Conservation (phyloP, 2,329 filamentous ascomycete species). For the Epichloe bromicola region DNA sequence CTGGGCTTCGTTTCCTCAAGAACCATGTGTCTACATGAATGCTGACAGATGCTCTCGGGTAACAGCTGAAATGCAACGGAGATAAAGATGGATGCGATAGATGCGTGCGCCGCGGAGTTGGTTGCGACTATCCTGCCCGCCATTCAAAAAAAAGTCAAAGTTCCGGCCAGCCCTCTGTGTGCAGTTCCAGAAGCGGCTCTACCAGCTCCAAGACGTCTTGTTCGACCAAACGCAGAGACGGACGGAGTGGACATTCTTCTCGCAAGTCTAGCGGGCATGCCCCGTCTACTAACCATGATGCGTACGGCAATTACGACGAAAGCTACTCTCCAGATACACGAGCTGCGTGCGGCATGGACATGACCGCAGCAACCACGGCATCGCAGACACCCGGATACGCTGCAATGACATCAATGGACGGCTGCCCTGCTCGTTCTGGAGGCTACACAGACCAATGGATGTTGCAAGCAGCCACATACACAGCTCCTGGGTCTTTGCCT, state of each 20-base stretch:
- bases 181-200: conserved; percentile 1
- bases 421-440: too few species aligned
- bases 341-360: background rate
- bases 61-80: conserved; percentile 24
- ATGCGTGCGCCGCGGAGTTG: conserved; percentile 17
- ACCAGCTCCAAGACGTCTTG: background rate
- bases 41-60: background rate
- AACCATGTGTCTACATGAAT: background rate
- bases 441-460: too few species aligned
- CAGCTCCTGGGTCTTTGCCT: background rate
- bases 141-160: conserved; percentile 17
- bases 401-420: background rate
- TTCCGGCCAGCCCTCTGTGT: conserved; percentile 4
- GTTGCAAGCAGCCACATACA: background rate
- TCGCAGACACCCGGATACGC: background rate
- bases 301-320: background rate
- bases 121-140: conserved; percentile 23
- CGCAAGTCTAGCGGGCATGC: background rate
- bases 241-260: background rate
- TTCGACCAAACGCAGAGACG: background rate
- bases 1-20: background rate
- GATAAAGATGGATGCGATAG: conserved; percentile 25
- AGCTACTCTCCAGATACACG: background rate
- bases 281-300: background rate
- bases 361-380: background rate